Conservation (phyloP, 1,139 yeast genomes). For the Tardiomyces depauwii region DNA sequence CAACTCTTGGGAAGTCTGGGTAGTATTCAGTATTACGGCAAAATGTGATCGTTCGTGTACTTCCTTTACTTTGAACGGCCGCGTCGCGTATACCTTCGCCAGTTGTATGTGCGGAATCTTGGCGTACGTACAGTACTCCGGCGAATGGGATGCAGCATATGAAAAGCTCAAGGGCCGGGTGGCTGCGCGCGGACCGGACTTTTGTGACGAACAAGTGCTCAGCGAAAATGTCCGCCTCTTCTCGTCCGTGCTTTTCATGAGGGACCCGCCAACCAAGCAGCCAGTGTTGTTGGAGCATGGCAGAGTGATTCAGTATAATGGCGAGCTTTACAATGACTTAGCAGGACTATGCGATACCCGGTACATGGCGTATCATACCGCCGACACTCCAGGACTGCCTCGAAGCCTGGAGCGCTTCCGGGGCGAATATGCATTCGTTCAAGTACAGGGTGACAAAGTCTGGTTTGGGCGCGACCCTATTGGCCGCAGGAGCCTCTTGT, state of each 20-base stretch:
- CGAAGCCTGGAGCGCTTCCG: conserved; percentile 31
- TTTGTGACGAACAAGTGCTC: not conserved
- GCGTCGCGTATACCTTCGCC: not conserved
- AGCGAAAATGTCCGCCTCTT: conserved; percentile 1
- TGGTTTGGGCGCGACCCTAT: conserved; percentile 78
- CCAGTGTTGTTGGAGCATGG: conserved; percentile 35
- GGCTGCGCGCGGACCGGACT: not conserved
- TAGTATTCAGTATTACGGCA: no score
- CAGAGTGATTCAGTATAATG: conserved; percentile 60
- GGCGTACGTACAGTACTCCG: not conserved
- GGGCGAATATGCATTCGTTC: conserved; percentile 76
- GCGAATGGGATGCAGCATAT: not conserved
- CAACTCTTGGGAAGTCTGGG: no score
- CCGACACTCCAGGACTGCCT: conserved; percentile 18
- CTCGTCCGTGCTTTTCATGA: conserved; percentile 57
- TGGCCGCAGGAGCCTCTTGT: conserved; percentile 72
- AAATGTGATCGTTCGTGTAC: no score
- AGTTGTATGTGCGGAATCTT: not conserved
- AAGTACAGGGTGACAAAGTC: conserved; percentile 37
- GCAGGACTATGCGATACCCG: conserved; percentile 38
- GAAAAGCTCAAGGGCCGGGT: not conserved
- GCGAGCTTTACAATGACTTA: conserved; percentile 65
- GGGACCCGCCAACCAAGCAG: conserved; percentile 69
- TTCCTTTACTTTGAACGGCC: not conserved
- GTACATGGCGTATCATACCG: conserved; percentile 26